These are phyloP conservation scores for Micractinium conductrix DNA, from an alignment of 139 green algal genomes.

Conservation along the genomic window DNA sequence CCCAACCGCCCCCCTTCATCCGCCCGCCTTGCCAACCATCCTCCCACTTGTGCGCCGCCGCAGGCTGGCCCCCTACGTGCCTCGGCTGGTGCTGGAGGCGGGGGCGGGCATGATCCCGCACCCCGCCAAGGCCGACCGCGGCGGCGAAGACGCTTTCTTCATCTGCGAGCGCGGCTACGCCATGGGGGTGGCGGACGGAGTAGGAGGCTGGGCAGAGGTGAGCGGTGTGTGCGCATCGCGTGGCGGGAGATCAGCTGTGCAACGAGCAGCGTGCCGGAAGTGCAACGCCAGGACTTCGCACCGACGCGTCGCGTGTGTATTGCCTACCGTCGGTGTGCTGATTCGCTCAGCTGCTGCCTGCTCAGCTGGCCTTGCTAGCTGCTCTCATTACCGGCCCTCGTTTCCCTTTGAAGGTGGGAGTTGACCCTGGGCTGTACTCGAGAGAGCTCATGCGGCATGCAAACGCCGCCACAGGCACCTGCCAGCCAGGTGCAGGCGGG, in stretches of 20 bases:
- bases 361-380: not conserved
- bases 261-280: not conserved
- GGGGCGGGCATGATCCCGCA: slow-evolving; percentile 84
- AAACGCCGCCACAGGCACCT: slow-evolving; percentile 48
- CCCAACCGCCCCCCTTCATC: not conserved
- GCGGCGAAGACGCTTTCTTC: slow-evolving; percentile 89
- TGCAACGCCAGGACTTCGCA: too few relatives aligned
- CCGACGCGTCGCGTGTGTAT: too few relatives aligned
- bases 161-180: slow-evolving; percentile 60
- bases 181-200: slow-evolving; percentile 88
- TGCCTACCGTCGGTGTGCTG: too few relatives aligned
- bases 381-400: not conserved
- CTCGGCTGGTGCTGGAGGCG: slow-evolving; percentile 51
- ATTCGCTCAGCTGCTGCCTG: too few relatives aligned
- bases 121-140: slow-evolving; percentile 81
- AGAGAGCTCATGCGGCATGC: slow-evolving; percentile 80
- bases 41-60: too few relatives aligned
- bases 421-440: slow-evolving; percentile 88
- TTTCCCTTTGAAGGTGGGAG: slow-evolving; percentile 29
- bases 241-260: too few relatives aligned
- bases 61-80: slow-evolving; percentile 21
- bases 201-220: slow-evolving; percentile 82
- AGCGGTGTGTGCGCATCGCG: not conserved
- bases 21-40: not conserved
- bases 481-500: slow-evolving; percentile 16